A percentile compares a stretch with the other conserved stretches of the same genome.
phyloP scores from a whole-genome alignment of 2,329 filamentous ascomycete genomes.

The Periconia sp. region DNA sequence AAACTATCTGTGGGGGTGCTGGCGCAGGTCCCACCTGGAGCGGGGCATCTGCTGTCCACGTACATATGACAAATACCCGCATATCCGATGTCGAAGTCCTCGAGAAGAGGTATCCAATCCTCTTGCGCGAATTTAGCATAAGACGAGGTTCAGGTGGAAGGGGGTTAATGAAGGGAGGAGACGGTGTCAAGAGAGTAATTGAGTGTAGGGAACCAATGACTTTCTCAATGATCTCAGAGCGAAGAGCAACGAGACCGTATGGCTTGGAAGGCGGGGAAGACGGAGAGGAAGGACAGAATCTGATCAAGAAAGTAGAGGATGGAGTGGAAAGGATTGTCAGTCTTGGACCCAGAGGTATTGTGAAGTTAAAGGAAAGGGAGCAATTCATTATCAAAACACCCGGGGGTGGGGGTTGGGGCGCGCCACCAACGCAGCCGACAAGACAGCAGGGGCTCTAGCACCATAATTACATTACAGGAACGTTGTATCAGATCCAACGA shows the following conservation, averaged over 20 bases:
- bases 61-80: slow-evolving; percentile 47
- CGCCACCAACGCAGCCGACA: too few species aligned
- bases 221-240: slow-evolving; percentile 38
- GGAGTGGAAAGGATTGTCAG: slow-evolving; percentile 14
- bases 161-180: slow-evolving; percentile 35
- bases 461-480: too few species aligned
- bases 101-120: slow-evolving; percentile 43
- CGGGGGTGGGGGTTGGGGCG: slow-evolving; percentile 19
- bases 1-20: slow-evolving; percentile 45
- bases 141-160: slow-evolving; percentile 35
- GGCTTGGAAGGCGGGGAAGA: slow-evolving; percentile 39
- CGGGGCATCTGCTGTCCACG: slow-evolving; percentile 40
- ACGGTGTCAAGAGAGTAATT: slow-evolving; percentile 38
- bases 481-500: too few species aligned
- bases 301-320: slow-evolving; percentile 21
- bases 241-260: slow-evolving; percentile 39
- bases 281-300: slow-evolving; percentile 36
- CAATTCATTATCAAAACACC: slow-evolving; percentile 18
- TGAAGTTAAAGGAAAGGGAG: slow-evolving; percentile 15
- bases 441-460: too few species aligned
- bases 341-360: slow-evolving; percentile 18
- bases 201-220: slow-evolving; percentile 36
- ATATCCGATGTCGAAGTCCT: slow-evolving; percentile 45
- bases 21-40: slow-evolving; percentile 42
- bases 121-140: slow-evolving; percentile 40